Base-by-base conservation (phyloP, 2,329 filamentous ascomycete species). In the Hypocreales sp. region DNA sequence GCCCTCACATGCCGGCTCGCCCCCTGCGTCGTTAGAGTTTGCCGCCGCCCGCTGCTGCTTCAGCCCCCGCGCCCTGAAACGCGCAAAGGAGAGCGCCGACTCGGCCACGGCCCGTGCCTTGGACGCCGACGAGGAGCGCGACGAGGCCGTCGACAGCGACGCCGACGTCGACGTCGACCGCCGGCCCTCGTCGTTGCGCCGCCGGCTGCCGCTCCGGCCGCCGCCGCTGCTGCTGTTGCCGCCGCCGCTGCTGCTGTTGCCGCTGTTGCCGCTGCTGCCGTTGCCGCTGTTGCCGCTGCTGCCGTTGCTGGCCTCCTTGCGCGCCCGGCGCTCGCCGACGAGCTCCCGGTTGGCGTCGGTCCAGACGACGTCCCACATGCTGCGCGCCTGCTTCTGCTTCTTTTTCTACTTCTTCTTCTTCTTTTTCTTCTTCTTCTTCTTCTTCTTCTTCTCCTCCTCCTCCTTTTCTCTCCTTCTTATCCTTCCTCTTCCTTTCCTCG, bases 341-440 rank as follows among this genome's bases (percentile, higher is more conserved):
- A 58, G 53, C 46, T 72, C 62, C 31, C 55, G 50, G 26, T 63
- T 52, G 14, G 61, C 62, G 31, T 71, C 67, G 4, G 64, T 64
- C 67, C 67, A 72, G 25, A 67, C 49, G 18, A 72, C 61, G 41
- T 71, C 65, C 41, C 68, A 72, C 67, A 72, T 72, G 24, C 9
- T 18, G 18, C 10, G 7, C 10, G 18, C 18, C 18, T n/a, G n/a
- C n/a, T n/a, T n/a, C n/a, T n/a, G n/a, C n/a, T n/a, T n/a, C n/a
- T n/a, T n/a, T n/a, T n/a, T n/a, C n/a, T n/a, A n/a, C n/a, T n/a
- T n/a, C n/a, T n/a, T n/a, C n/a, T n/a, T n/a, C n/a, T n/a, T n/a
- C n/a, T n/a, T n/a, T n/a, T n/a, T n/a, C n/a, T n/a, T n/a, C n/a
- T n/a, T n/a, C n/a, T n/a, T n/a, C n/a, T n/a, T n/a, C n/a, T n/a